Conservation (phyloP, 805 yeast species). For the Yamadazyma kitorensis region DNA sequence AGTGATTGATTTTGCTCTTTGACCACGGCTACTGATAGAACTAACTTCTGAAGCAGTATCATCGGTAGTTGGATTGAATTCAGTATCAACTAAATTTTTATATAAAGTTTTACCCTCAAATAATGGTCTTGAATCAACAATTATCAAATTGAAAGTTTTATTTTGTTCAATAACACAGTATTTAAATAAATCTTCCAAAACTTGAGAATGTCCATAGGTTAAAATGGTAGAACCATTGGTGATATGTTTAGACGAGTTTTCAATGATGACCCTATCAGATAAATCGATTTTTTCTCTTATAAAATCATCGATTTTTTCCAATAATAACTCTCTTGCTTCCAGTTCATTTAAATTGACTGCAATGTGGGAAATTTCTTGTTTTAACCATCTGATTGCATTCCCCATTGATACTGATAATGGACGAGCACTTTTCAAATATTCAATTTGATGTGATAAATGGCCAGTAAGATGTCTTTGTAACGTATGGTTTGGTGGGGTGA, state of each 20-base stretch:
- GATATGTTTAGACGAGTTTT: slow-evolving; percentile 75
- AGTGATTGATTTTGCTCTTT: slow-evolving; percentile 28
- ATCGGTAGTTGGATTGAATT: slow-evolving; percentile 16
- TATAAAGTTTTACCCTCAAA: slow-evolving; percentile 88
- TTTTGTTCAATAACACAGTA: slow-evolving; percentile 59
- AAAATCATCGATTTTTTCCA: slow-evolving; percentile 72
- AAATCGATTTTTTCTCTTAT: slow-evolving; percentile 81
- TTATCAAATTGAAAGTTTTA: slow-evolving; percentile 71
- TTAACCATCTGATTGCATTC: slow-evolving; percentile 94
- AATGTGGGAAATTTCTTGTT: slow-evolving; percentile 84
- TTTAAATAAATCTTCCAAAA: slow-evolving; percentile 69
- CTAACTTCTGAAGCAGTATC: slow-evolving; percentile 16
- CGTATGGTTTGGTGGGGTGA: slow-evolving; percentile 82
- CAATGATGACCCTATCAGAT: slow-evolving; percentile 79
- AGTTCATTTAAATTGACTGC: slow-evolving; percentile 68
- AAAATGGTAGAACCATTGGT: slow-evolving; percentile 73
- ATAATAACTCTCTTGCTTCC: slow-evolving; percentile 63
- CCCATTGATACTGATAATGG: slow-evolving; percentile 96
- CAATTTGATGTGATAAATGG: slow-evolving; percentile 89
- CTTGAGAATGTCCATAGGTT: slow-evolving; percentile 87
- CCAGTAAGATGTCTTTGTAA: slow-evolving; percentile 84
- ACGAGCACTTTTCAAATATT: slow-evolving; percentile 83
- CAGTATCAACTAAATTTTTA: slow-evolving; percentile 51
- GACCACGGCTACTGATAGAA: slow-evolving; percentile 13
- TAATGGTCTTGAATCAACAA: slow-evolving; percentile 90